phyloP scores from a whole-genome alignment of 495 filamentous ascomycete species.

The Penicillium coprophilum region DNA sequence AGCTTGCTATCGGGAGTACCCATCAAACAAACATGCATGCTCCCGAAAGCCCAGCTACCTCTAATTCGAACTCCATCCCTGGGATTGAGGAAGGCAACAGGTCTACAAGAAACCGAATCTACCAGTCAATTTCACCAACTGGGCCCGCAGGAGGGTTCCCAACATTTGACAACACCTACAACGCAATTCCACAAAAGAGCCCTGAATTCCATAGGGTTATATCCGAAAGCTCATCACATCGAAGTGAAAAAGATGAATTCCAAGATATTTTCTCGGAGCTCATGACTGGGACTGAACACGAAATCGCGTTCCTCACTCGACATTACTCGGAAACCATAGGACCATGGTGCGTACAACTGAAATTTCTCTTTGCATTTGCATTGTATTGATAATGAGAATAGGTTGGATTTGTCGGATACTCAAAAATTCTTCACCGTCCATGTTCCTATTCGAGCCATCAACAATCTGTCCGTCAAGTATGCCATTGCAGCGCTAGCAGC shows the following conservation, averaged over 20 bases:
- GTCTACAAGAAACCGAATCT: conserved; percentile 14
- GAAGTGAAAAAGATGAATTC: conserved; percentile 39
- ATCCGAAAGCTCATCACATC: conserved; percentile 25
- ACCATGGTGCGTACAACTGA: conserved; percentile 33
- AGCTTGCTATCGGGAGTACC: background rate
- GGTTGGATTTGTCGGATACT: conserved; percentile 43
- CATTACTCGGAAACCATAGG: conserved; percentile 39
- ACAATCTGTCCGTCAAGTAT: conserved; percentile 34
- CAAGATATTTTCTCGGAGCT: conserved; percentile 45
- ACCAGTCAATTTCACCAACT: conserved; percentile 20
- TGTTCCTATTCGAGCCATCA: conserved; percentile 41
- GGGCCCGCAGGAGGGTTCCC: conserved; percentile 1
- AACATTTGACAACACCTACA: conserved; percentile 6
- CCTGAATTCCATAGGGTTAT: conserved; percentile 13
- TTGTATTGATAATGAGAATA: conserved; percentile 17
- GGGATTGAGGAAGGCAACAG: conserved; percentile 4
- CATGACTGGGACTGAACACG: conserved; percentile 43
- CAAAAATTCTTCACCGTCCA: conserved; percentile 41
- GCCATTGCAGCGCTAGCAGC: conserved; percentile 42
- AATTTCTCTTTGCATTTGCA: background rate
- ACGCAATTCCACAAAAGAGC: background rate
- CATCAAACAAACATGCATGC: background rate
- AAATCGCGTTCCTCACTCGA: conserved; percentile 40
- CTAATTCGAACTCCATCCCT: background rate
- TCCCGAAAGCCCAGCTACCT: conserved; percentile 1